Base-by-base conservation (phyloP, 225 moss, liverwort and hornwort species). In the Takakia lepidozioides region DNA sequence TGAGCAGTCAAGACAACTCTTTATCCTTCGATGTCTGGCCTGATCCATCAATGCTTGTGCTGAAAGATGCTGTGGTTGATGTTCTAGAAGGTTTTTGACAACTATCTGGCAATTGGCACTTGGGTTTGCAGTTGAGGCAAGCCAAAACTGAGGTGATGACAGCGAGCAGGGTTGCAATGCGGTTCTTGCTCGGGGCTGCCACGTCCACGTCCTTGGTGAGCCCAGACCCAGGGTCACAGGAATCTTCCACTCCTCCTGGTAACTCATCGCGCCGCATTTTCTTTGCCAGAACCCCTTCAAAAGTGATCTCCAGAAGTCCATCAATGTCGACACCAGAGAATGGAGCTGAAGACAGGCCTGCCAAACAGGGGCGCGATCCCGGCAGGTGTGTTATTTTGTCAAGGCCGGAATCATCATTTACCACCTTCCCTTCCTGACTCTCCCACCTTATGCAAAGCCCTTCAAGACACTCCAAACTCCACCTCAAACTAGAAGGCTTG, bases 101-200 rank as follows among this genome's bases (percentile, higher is more conserved):
- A n/a, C n/a, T n/a, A n/a, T n/a, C n/a, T n/a, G n/a, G n/a, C n/a
- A n/a, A n/a, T n/a, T n/a, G n/a, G n/a, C n/a, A n/a, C n/a, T n/a
- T n/a, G n/a, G n/a, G n/a, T 19, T 11, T 57, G 66, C 70, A 79
- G 78, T 57, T 79, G 56, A 62, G 73, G 46, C 59, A 74, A 66
- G 73, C 73, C 9, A 66, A 16, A 21, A 65, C 55, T 48, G 62
- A 63, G 35, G 46, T 79, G 48, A 2, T 74, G 48, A 56, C 69
- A 17, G 78, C 37, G 19, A 79, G 73, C 24, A 63, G 54, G 56
- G 66, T 27, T 46, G 78, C 73, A 16, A 74, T 74, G 70, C 73
- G 73, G 47, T 79, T 59, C 8, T 62, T 79, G 63, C 74, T 79
- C 70, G 78, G 78, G 43, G 51, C 78, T 38, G 69, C 60, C 32